Conservation (phyloP, 495 filamentous ascomycete genomes). For the Aspergillus steynii region DNA sequence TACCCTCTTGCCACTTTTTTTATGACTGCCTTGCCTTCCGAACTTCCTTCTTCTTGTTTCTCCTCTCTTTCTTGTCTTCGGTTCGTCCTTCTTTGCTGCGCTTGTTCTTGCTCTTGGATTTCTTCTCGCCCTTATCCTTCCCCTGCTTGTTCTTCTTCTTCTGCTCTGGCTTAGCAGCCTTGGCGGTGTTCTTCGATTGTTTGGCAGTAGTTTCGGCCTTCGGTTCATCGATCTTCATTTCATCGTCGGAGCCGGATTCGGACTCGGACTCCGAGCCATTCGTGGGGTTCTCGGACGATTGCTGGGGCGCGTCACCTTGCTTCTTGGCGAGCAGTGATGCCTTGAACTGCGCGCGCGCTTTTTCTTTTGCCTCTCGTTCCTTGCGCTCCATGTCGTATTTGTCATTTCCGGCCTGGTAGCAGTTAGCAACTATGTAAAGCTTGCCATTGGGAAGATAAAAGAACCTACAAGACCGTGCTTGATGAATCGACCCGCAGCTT, state of each 20-base stretch:
- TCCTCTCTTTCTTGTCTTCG: slow-evolving; percentile 37
- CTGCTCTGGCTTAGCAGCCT: slow-evolving; percentile 9
- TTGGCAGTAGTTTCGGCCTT: slow-evolving; percentile 16
- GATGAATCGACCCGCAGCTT: slow-evolving; percentile 78
- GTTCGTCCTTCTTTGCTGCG: slow-evolving; percentile 28
- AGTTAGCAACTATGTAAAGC: slow-evolving; percentile 6
- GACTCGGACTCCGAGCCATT: slow-evolving; percentile 30
- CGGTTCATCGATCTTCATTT: slow-evolving; percentile 11
- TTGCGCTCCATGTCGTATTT: slow-evolving; percentile 56
- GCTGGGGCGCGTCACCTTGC: slow-evolving; percentile 19
- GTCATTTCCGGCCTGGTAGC: slow-evolving; percentile 60
- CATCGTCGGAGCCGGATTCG: slow-evolving; percentile 22
- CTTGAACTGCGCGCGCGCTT: slow-evolving; percentile 50
- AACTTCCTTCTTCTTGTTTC: slow-evolving; percentile 38
- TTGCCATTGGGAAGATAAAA: neutral
- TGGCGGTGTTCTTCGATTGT: neutral
- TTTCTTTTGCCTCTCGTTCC: slow-evolving; percentile 54
- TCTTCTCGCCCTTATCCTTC: slow-evolving; percentile 24
- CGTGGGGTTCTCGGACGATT: slow-evolving; percentile 17
- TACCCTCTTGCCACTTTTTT: neutral
- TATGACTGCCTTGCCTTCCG: slow-evolving; percentile 31
- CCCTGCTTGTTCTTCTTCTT: slow-evolving; percentile 11
- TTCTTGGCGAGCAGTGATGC: slow-evolving; percentile 45
- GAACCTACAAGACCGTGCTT: slow-evolving; percentile 66
- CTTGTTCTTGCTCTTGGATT: slow-evolving; percentile 31